Percentiles rank a stretch among this genome's conserved stretches.
Conservation (phyloP, 495 filamentous ascomycete genomes). For the Letharia columbiana region DNA sequence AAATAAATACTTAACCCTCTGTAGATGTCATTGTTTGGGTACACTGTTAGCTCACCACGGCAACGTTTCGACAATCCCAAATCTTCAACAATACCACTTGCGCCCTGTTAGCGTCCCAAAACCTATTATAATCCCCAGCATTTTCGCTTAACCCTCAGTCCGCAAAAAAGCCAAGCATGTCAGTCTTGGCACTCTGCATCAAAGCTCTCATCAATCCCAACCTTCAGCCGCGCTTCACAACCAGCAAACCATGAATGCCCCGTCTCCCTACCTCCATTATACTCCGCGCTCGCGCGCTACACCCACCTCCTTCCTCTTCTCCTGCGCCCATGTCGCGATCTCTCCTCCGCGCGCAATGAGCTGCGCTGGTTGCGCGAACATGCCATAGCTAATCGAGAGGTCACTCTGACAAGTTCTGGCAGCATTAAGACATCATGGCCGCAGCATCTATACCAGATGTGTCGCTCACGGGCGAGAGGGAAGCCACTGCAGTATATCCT, state of each 20-base stretch:
- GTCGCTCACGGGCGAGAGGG: constrained; percentile 50
- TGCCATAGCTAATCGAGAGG: constrained; percentile 28
- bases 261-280: constrained; percentile 57
- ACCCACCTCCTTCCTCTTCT: constrained; percentile 56
- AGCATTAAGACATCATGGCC: constrained; percentile 24
- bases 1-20: too few species aligned
- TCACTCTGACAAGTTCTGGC: not conserved
- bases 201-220: too few species aligned
- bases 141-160: too few species aligned
- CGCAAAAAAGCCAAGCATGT: too few species aligned
- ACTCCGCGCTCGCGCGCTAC: constrained; percentile 44
- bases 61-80: too few species aligned
- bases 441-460: constrained; percentile 41
- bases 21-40: too few species aligned
- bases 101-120: too few species aligned
- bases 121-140: too few species aligned
- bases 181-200: too few species aligned
- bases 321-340: constrained; percentile 58
- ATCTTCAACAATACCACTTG: too few species aligned
- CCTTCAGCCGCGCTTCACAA: too few species aligned
- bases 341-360: constrained; percentile 63
- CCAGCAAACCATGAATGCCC: constrained; percentile 52
- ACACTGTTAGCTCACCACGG: too few species aligned
- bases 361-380: constrained; percentile 78
- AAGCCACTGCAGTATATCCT: constrained; percentile 84